phyloP scores from a whole-genome alignment of 2,329 filamentous ascomycete genomes.

The Fusarium pilosicola region DNA sequence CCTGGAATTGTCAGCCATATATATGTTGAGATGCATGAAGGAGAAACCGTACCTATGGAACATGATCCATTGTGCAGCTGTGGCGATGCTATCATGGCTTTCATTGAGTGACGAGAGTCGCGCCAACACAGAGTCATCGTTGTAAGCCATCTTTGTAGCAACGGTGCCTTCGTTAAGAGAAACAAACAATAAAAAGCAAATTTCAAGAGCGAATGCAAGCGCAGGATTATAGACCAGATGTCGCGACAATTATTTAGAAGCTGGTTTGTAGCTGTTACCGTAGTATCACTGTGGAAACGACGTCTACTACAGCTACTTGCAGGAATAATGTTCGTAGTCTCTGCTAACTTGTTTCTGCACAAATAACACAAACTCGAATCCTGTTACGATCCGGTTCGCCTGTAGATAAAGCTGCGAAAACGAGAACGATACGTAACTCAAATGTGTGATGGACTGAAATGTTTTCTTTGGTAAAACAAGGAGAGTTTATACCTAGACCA shows the following conservation, averaged over 20 bases:
- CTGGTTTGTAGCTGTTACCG: slow-evolving; percentile 38
- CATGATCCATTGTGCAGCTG: slow-evolving; percentile 99
- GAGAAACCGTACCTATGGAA: slow-evolving; percentile 81
- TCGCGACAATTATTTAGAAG: slow-evolving; percentile 36
- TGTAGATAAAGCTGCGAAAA: slow-evolving; percentile 23
- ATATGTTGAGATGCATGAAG: background rate
- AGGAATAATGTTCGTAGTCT: slow-evolving; percentile 37
- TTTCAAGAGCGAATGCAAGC: background rate
- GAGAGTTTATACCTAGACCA: slow-evolving; percentile 37
- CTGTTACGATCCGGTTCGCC: slow-evolving; percentile 5
- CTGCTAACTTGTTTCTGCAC: slow-evolving; percentile 21
- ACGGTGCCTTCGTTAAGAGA: background rate
- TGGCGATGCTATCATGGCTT: slow-evolving; percentile 96
- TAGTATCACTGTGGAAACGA: slow-evolving; percentile 43
- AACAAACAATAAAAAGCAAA: background rate
- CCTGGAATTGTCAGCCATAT: slow-evolving; percentile 57
- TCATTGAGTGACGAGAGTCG: slow-evolving; percentile 97
- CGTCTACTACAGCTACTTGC: slow-evolving; percentile 45
- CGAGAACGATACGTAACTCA: slow-evolving; percentile 29
- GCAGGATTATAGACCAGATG: slow-evolving; percentile 9
- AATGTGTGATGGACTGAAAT: slow-evolving; percentile 33
- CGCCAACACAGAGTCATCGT: slow-evolving; percentile 92
- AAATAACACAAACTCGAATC: slow-evolving; percentile 14
- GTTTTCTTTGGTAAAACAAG: slow-evolving; percentile 39
- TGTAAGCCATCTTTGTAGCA: slow-evolving; percentile 79